Evolutionary conservation across 2,329 filamentous ascomycete species (phyloP).

Genomic region (Hypoxylon sp.): DNA sequence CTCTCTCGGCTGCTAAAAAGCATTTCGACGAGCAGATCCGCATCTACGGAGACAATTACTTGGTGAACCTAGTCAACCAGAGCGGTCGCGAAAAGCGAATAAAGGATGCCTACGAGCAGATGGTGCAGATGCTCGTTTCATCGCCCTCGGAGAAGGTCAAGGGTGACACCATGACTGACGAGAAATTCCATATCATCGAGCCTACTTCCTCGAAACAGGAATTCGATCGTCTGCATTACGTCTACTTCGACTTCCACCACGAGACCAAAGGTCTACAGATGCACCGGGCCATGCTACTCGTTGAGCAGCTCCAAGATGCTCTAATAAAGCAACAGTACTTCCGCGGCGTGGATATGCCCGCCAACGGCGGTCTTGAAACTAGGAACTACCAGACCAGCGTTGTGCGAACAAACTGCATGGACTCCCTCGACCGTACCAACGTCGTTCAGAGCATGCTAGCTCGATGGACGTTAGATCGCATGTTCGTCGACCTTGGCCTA

Average conservation of each 20-base stretch:
- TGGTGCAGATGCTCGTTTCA: conserved; percentile 82
- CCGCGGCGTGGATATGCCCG: conserved; percentile 88
- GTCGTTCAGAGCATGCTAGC: conserved; percentile 98
- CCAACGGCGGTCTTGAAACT: conserved; percentile 82
- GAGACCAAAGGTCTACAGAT: conserved; percentile 96
- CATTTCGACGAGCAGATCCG: conserved; percentile 96
- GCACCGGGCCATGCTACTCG: conserved; percentile 88
- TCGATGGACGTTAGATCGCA: conserved; percentile 88
- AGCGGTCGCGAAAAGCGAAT: conserved; percentile 90
- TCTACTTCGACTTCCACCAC: conserved; percentile 99
- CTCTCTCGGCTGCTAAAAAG: conserved; percentile 81
- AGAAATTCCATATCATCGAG: conserved; percentile 87
- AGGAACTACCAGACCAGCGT: conserved; percentile 88
- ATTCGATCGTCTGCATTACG: conserved; percentile 90
- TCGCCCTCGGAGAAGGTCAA: conserved; percentile 76
- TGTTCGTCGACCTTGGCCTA: conserved; percentile 87
- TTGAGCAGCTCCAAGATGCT: conserved; percentile 84
- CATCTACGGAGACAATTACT: conserved; percentile 95
- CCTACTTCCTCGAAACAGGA: conserved; percentile 68
- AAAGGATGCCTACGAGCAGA: conserved; percentile 93
- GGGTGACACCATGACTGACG: conserved; percentile 75
- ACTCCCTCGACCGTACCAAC: conserved; percentile 97
- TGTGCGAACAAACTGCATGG: conserved; percentile 99
- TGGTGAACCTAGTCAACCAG: conserved; percentile 98
- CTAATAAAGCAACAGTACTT: conserved; percentile 90